phyloP scores from a whole-genome alignment of 2,329 filamentous ascomycete genomes.

The Colletotrichum karsti region DNA sequence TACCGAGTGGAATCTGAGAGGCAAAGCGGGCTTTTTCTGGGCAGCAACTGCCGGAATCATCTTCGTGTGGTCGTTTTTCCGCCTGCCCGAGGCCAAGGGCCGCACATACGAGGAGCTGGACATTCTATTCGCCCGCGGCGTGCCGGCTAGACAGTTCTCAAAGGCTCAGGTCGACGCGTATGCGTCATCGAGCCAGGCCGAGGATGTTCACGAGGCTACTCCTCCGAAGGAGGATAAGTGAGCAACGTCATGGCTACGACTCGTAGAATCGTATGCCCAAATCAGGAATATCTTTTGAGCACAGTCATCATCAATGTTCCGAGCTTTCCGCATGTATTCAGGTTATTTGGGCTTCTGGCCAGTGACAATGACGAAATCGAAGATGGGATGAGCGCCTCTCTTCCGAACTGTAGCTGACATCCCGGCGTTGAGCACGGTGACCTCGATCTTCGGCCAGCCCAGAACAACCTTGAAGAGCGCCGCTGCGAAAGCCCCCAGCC shows the following conservation, averaged over 20 bases:
- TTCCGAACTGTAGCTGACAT: slow-evolving; percentile 37
- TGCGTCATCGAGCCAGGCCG: neutral
- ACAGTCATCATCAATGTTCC: neutral
- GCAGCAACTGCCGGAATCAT: slow-evolving; percentile 50
- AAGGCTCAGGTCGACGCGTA: slow-evolving; percentile 40
- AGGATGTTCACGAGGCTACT: neutral
- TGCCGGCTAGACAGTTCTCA: slow-evolving; percentile 48
- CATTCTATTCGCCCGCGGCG: slow-evolving; percentile 55
- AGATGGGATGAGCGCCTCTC: slow-evolving; percentile 38
- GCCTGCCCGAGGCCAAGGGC: slow-evolving; percentile 59
- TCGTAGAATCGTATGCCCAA: too few species aligned
- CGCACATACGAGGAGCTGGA: slow-evolving; percentile 63
- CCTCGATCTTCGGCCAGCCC: slow-evolving; percentile 36
- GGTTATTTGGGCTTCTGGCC: slow-evolving; percentile 35
- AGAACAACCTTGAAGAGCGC: slow-evolving; percentile 38
- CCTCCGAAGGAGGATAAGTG: neutral
- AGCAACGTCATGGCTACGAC: neutral
- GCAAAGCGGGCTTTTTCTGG: slow-evolving; percentile 54
- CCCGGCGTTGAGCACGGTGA: slow-evolving; percentile 33
- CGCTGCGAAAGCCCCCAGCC: slow-evolving; percentile 32
- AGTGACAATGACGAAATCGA: slow-evolving; percentile 39
- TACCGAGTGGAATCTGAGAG: slow-evolving; percentile 46
- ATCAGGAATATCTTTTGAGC: neutral
- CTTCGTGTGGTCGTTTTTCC: slow-evolving; percentile 59
- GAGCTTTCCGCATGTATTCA: neutral